A percentile compares a stretch with the other conserved stretches of the same genome.
These are phyloP conservation scores for Phytophthora pinifolia DNA, from an alignment of 352 stramenopile genomes.

Conservation along the genomic window DNA sequence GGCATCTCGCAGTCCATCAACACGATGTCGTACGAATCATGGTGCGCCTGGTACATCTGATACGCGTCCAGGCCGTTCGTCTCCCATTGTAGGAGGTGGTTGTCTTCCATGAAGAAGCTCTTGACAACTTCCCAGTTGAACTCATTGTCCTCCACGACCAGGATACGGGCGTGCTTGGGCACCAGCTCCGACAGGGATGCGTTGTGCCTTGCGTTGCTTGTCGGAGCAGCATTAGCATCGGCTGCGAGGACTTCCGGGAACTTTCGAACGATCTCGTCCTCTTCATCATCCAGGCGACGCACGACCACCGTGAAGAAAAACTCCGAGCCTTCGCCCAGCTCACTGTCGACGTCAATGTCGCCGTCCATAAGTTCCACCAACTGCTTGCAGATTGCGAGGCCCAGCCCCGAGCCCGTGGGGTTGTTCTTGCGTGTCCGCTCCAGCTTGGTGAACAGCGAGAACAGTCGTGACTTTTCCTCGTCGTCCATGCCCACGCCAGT, in stretches of 20 bases:
- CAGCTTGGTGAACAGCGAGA: slow-evolving; percentile 67
- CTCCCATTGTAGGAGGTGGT: slow-evolving; percentile 83
- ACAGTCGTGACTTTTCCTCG: slow-evolving; percentile 62
- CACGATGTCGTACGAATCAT: slow-evolving; percentile 76
- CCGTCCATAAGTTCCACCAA: slow-evolving; percentile 73
- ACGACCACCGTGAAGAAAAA: slow-evolving; percentile 75
- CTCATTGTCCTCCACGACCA: slow-evolving; percentile 89
- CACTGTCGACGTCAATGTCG: slow-evolving; percentile 70
- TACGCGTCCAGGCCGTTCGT: slow-evolving; percentile 74
- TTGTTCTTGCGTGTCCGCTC: slow-evolving; percentile 73
- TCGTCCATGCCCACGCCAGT: slow-evolving; percentile 70
- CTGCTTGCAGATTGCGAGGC: slow-evolving; percentile 75
- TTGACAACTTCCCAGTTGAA: slow-evolving; percentile 92
- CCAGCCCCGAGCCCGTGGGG: slow-evolving; percentile 59
- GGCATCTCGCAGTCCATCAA: slow-evolving; percentile 90
- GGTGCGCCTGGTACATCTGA: slow-evolving; percentile 71
- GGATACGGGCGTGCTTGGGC: slow-evolving; percentile 69
- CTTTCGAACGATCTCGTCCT: slow-evolving; percentile 44
- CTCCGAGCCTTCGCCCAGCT: slow-evolving; percentile 57
- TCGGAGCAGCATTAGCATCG: slow-evolving; percentile 19
- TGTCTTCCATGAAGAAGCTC: slow-evolving; percentile 80
- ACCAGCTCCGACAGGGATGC: slow-evolving; percentile 36
- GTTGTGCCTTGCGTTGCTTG: slow-evolving; percentile 21
- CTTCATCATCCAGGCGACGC: slow-evolving; percentile 50
- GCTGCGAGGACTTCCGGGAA: slow-evolving; percentile 41